Evolutionary conservation across 2,329 filamentous ascomycete genomes (phyloP).

Genomic region (Diaporthe sp.): DNA sequence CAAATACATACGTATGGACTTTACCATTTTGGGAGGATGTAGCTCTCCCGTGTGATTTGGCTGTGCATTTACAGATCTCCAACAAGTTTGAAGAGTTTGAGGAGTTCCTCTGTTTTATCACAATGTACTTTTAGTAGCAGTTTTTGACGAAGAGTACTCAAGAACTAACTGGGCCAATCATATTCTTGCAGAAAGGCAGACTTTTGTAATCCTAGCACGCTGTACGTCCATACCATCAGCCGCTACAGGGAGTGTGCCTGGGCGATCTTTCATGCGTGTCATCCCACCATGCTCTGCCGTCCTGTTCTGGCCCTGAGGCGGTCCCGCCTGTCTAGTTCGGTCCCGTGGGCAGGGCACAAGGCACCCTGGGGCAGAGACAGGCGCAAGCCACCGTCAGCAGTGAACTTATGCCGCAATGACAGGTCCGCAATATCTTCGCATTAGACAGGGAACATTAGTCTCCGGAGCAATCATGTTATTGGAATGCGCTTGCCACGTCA

Average conservation of each 20-base stretch:
- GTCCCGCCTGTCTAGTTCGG: no score
- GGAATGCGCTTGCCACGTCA: neutral
- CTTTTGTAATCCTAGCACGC: neutral
- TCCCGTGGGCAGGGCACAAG: neutral
- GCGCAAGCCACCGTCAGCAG: conserved; percentile 15
- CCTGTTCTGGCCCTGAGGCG: no score
- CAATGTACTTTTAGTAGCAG: neutral
- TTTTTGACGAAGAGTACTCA: neutral
- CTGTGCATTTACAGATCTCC: neutral
- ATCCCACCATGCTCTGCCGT: no score
- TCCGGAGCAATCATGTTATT: neutral
- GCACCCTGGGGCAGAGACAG: neutral
- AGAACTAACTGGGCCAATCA: neutral
- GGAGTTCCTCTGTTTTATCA: neutral
- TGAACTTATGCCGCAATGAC: neutral
- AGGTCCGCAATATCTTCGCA: no score
- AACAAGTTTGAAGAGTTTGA: neutral
- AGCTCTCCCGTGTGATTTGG: neutral
- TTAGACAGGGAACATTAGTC: neutral
- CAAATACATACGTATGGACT: neutral
- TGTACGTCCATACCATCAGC: neutral
- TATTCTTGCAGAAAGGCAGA: neutral
- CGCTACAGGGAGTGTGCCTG: neutral
- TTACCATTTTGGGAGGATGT: neutral
- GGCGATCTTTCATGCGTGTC: neutral